Conservation (phyloP, 176 grass and related monocot species). For the Oryza glumipatula region DNA sequence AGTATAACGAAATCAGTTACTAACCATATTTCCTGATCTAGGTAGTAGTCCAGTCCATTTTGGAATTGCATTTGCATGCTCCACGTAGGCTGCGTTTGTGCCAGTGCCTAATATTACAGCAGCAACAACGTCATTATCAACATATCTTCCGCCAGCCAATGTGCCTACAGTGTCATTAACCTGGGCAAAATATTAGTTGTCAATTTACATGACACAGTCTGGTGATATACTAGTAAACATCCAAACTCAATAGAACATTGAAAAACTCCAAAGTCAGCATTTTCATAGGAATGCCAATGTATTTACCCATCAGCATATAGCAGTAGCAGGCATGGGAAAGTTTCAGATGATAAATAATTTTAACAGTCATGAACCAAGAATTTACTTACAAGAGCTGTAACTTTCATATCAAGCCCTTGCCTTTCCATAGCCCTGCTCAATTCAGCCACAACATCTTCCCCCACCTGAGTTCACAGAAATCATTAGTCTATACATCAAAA, state of each 20-base stretch:
- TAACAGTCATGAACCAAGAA: slow-evolving; percentile 11
- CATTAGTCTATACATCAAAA: slow-evolving; percentile 26
- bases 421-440: slow-evolving; percentile 77
- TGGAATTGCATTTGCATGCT: slow-evolving; percentile 73
- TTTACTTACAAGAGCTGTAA: slow-evolving; percentile 66
- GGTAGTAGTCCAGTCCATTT: slow-evolving; percentile 75
- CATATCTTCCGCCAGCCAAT: slow-evolving; percentile 79
- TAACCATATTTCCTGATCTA: slow-evolving; percentile 87
- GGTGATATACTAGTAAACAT: neutral
- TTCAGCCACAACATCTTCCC: slow-evolving; percentile 87
- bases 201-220: slow-evolving; percentile 1
- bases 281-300: neutral
- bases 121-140: slow-evolving; percentile 73
- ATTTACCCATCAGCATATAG: neutral
- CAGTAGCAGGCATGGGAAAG: neutral
- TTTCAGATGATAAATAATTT: neutral
- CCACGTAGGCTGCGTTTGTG: slow-evolving; percentile 94
- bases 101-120: slow-evolving; percentile 94
- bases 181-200: slow-evolving; percentile 40
- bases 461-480: slow-evolving; percentile 62
- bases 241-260: slow-evolving; percentile 2
- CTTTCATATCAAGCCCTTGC: slow-evolving; percentile 91
- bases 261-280: neutral
- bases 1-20: slow-evolving; percentile 15
- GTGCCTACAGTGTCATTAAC: slow-evolving; percentile 94